Base-by-base conservation (phyloP, 1,139 yeast genomes). In the Tardiomyces digboiensis region DNA sequence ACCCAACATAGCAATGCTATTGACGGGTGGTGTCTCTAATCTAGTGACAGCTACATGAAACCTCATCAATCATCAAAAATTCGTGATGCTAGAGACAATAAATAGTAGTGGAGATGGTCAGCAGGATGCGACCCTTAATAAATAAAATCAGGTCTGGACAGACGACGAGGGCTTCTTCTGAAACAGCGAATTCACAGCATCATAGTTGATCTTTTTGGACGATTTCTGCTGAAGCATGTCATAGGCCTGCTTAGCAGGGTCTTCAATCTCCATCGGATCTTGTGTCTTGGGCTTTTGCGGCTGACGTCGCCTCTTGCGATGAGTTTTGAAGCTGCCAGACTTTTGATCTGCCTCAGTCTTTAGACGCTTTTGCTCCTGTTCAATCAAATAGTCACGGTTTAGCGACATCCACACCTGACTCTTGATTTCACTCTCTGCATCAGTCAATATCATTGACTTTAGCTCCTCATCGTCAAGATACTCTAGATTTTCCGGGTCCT, bases 151-250 rank as follows among this genome's bases (percentile, higher is more conserved):
- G 19, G 20, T 40, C 21, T 29, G 20, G n/a, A n/a, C n/a, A n/a
- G n/a, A n/a, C n/a, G n/a, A n/a, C n/a, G n/a, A n/a, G n/a, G 33
- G 14, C 22, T 39, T 8, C 44, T 47, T 44, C 19, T 60, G 61
- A 51, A 85, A 84, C 51, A 87, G 69, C 46, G 74, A 78, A 48
- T 79, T 81, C 46, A 87, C 74, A 2, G 89, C 87, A 42, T 75
- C 80, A 61, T 89, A 89, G 61, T 89, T 89, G 61, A 89, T 83
- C 68, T 89, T 89, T 67, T 80, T 84, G 21, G 96, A 85, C 52
- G 82, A 80, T 50, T 77, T 76, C 44, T 54, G 56, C 39, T 49
- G 47, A 14, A 85, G 61, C 79, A 84, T 78, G 48, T 72, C 82
- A 2, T 87, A 82, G 6, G 79, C 71, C 37, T 76, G 77, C 2